Percentiles rank a stretch among this genome's conserved stretches.
phyloP scores from a whole-genome alignment of 192 early-diverging fungal genomes.

The Kappamyces sp. region DNA sequence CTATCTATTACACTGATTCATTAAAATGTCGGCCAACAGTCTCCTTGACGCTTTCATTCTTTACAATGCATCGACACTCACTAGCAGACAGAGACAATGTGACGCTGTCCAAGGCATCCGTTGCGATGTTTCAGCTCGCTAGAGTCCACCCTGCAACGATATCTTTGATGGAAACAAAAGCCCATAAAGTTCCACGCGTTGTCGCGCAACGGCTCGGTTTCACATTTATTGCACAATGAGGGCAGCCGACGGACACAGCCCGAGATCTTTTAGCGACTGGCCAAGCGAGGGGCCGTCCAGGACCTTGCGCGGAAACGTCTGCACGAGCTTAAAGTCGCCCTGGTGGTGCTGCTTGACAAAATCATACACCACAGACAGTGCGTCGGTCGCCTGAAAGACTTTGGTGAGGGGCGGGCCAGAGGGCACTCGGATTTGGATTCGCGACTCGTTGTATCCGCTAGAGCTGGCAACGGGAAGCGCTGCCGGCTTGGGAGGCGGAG shows the following conservation, averaged over 20 bases:
- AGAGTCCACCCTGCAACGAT: too few relatives aligned
- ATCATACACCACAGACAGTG: constrained; percentile 54
- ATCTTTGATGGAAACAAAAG: neutral
- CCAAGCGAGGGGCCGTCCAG: constrained; percentile 49
- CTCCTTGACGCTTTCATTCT: too few relatives aligned
- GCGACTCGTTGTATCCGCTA: constrained; percentile 66
- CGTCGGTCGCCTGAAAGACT: constrained; percentile 55
- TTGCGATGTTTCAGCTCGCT: too few relatives aligned
- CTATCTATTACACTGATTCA: too few relatives aligned
- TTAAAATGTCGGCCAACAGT: too few relatives aligned
- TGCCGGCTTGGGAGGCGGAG: constrained; percentile 26
- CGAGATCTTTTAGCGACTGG: constrained; percentile 67
- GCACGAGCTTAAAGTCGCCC: constrained; percentile 55
- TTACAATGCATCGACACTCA: too few relatives aligned
- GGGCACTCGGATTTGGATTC: constrained; percentile 62
- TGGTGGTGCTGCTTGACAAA: constrained; percentile 43
- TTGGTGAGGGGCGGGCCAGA: constrained; percentile 52
- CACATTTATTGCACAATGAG: constrained; percentile 43
- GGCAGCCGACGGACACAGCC: constrained; percentile 58
- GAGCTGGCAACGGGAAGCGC: constrained; percentile 27
- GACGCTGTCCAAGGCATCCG: too few relatives aligned
- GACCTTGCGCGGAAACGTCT: constrained; percentile 68
- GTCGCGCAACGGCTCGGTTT: neutral
- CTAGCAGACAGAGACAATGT: too few relatives aligned
- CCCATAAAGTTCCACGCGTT: neutral